Evolutionary conservation across 805 yeast genomes (phyloP).

Genomic region (Priceomyces castillae): DNA sequence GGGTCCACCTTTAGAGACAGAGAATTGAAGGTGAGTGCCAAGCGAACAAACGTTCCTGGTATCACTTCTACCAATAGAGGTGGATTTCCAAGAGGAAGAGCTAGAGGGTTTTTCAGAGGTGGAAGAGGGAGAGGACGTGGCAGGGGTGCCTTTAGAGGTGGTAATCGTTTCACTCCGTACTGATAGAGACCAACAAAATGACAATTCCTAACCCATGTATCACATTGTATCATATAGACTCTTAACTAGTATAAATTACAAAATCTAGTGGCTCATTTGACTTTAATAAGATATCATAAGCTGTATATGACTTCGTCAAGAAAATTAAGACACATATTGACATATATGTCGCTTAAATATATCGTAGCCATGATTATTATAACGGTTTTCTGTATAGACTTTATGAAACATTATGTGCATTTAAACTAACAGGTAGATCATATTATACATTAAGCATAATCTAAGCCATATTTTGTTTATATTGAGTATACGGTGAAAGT

Average conservation of each 20-base stretch:
- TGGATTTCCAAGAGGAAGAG: conserved; percentile 43
- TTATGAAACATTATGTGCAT: too few relatives aligned
- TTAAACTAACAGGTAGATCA: too few relatives aligned
- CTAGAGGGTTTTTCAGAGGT: conserved; percentile 23
- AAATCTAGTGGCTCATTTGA: too few relatives aligned
- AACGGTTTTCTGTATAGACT: too few relatives aligned
- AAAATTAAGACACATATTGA: too few relatives aligned
- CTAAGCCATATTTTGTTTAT: too few relatives aligned
- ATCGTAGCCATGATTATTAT: too few relatives aligned
- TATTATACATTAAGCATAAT: too few relatives aligned
- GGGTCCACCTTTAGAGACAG: conserved; percentile 68
- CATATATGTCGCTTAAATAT: too few relatives aligned
- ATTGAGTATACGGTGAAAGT: too few relatives aligned
- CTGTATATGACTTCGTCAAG: too few relatives aligned
- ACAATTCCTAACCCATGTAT: neutral
- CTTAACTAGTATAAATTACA: neutral
- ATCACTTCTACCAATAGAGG: conserved; percentile 32
- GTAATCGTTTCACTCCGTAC: conserved; percentile 34
- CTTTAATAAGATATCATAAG: too few relatives aligned
- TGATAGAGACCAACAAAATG: conserved; percentile 12
- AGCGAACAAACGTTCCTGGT: conserved; percentile 82
- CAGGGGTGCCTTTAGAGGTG: conserved; percentile 37
- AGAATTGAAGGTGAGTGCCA: conserved; percentile 67
- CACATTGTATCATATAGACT: neutral
- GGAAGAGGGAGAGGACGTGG: conserved; percentile 25